Evolutionary conservation across 1,284 basidiomycete genomes (phyloP).

Genomic region (Ganoderma lucidum): DNA sequence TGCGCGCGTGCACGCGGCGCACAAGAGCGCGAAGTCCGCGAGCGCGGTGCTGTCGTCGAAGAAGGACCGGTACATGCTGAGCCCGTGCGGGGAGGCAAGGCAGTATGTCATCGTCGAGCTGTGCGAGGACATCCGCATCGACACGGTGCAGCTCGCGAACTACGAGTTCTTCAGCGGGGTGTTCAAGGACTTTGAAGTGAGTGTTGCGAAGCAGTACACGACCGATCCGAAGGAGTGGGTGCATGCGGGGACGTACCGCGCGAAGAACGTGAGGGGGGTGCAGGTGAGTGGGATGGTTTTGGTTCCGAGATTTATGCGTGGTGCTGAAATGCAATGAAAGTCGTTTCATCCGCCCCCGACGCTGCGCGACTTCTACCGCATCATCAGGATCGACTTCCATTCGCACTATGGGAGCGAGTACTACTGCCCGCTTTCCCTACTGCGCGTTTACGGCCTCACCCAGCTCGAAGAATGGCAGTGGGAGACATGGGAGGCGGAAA

Average conservation of each 20-base stretch:
- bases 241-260: conserved; percentile 79
- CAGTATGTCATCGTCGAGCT: conserved; percentile 96
- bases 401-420: conserved; percentile 96
- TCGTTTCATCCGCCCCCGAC: conserved; percentile 80
- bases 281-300: conserved; percentile 65
- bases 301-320: neutral
- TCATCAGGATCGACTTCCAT: conserved; percentile 93
- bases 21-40: conserved; percentile 85
- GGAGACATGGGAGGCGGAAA: conserved; percentile 81
- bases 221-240: conserved; percentile 75
- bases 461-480: conserved; percentile 97
- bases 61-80: conserved; percentile 97
- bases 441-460: conserved; percentile 95
- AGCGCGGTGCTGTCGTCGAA: conserved; percentile 89
- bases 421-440: conserved; percentile 94
- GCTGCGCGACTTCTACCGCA: conserved; percentile 87
- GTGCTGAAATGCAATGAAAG: conserved; percentile 44
- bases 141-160: conserved; percentile 95
- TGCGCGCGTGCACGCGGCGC: conserved; percentile 88
- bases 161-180: conserved; percentile 99
- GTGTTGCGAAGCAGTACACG: conserved; percentile 76
- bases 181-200: conserved; percentile 91
- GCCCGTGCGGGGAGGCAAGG: conserved; percentile 79
- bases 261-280: conserved; percentile 91
- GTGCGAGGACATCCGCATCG: conserved; percentile 96